Conservation (phyloP, 352 stramenopile genomes). For the Pythium monospermum region DNA sequence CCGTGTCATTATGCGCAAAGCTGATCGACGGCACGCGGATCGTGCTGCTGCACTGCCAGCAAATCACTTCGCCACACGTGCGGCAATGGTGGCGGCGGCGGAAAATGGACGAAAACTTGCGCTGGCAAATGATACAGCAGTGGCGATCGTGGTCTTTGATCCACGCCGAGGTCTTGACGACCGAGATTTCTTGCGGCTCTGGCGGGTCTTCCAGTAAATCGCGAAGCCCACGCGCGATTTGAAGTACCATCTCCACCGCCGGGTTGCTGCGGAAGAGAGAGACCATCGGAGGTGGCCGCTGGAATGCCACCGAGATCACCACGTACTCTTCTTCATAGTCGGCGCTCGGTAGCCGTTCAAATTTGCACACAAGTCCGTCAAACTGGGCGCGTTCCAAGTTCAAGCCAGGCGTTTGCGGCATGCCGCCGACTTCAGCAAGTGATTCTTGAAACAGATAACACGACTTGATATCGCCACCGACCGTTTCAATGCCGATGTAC, state of each 20-base stretch:
- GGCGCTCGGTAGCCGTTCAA: constrained; percentile 57
- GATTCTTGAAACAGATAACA: constrained; percentile 87
- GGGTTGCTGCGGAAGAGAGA: constrained; percentile 80
- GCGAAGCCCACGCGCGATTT: constrained; percentile 71
- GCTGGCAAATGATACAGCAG: constrained; percentile 78
- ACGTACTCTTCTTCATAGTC: constrained; percentile 75
- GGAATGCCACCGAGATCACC: constrained; percentile 81
- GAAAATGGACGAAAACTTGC: constrained; percentile 80
- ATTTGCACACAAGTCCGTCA: constrained; percentile 82
- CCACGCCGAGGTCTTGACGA: constrained; percentile 78
- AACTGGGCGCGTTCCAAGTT: constrained; percentile 82
- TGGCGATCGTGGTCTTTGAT: constrained; percentile 82
- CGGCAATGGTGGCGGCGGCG: constrained; percentile 84
- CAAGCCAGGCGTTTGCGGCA: constrained; percentile 72
- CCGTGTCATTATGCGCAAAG: constrained; percentile 78
- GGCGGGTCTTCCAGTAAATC: constrained; percentile 75
- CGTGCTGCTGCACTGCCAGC: constrained; percentile 82
- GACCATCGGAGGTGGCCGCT: constrained; percentile 75
- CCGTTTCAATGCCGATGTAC: constrained; percentile 83
- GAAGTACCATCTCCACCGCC: constrained; percentile 76
- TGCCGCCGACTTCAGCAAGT: constrained; percentile 73
- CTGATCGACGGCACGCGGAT: constrained; percentile 81
- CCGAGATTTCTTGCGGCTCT: constrained; percentile 74
- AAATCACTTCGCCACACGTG: constrained; percentile 86
- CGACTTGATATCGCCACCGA: constrained; percentile 66